Percentiles rank a stretch among this genome's conserved stretches.
phyloP scores from a whole-genome alignment of 805 yeast species.

The Suhomyces canberraensis region DNA sequence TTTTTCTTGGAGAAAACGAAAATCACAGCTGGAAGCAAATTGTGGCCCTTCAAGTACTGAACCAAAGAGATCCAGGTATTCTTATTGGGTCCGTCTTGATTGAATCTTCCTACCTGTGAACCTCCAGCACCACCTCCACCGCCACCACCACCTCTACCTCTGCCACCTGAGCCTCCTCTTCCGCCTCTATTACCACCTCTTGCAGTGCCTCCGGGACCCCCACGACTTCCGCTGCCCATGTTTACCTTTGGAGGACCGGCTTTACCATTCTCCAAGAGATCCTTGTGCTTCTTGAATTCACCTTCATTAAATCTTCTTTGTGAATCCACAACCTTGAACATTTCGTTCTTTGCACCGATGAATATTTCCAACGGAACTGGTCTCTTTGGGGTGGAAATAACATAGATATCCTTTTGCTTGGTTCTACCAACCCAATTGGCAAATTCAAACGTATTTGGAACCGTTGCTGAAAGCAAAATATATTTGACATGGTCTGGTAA shows the following conservation, averaged over 20 bases:
- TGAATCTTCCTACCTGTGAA: constrained; percentile 32
- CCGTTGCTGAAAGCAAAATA: constrained; percentile 91
- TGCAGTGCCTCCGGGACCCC: constrained; percentile 43
- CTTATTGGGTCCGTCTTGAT: constrained; percentile 68
- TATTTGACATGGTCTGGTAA: constrained; percentile 94
- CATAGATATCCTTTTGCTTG: constrained; percentile 92
- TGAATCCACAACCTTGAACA: constrained; percentile 72
- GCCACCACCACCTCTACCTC: constrained; percentile 13
- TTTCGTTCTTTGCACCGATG: constrained; percentile 75
- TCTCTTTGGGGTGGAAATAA: constrained; percentile 92
- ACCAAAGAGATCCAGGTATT: constrained; percentile 75
- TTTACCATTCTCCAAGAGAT: constrained; percentile 43
- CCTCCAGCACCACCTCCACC: constrained; percentile 24
- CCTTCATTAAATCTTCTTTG: constrained; percentile 63
- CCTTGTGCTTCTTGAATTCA: constrained; percentile 62
- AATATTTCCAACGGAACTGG: constrained; percentile 93
- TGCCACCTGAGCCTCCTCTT: too few species aligned
- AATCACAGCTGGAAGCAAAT: constrained; percentile 84
- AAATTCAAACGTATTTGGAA: constrained; percentile 96
- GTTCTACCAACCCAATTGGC: constrained; percentile 99
- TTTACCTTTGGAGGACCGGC: constrained; percentile 35
- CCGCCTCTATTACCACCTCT: constrained; percentile 41
- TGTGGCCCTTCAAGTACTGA: constrained; percentile 61
- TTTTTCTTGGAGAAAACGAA: constrained; percentile 92
- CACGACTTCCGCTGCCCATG: constrained; percentile 40